These are phyloP conservation scores for Rhodotorula sp. DNA, from an alignment of 1,284 basidiomycete genomes.

Conservation along the genomic window DNA sequence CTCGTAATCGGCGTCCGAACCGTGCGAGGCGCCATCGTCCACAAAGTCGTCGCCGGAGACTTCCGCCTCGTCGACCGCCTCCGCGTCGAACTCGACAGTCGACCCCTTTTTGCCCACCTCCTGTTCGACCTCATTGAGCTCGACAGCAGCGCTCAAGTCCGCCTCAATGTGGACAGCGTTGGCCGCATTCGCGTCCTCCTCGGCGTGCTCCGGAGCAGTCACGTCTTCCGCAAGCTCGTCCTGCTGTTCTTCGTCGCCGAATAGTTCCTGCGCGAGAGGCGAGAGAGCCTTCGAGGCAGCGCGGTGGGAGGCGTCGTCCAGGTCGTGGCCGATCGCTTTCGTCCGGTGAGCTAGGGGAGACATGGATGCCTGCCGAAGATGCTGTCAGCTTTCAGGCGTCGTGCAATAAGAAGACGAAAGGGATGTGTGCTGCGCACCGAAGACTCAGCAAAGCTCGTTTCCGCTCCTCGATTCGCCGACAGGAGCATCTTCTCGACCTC, in stretches of 20 bases:
- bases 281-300: not conserved
- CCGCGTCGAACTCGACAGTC: not conserved
- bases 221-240: not conserved
- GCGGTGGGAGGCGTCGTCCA: not conserved
- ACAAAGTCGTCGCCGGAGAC: not conserved
- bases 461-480: not conserved
- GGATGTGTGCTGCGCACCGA: not conserved
- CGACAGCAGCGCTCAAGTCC: not conserved
- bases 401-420: too few relatives aligned
- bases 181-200: not conserved
- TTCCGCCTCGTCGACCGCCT: not conserved
- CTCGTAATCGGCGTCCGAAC: not conserved
- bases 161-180: too few relatives aligned
- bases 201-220: too few relatives aligned
- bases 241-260: not conserved
- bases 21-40: not conserved
- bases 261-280: too few relatives aligned
- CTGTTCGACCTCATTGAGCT: not conserved
- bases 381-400: too few relatives aligned
- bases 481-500: constrained; percentile 13
- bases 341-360: constrained; percentile 24
- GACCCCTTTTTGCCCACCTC: not conserved
- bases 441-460: not conserved
- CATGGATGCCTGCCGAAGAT: constrained; percentile 2
- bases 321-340: not conserved